Conservation (phyloP, 129 eudicot species). For the Flaveria brownii region DNA sequence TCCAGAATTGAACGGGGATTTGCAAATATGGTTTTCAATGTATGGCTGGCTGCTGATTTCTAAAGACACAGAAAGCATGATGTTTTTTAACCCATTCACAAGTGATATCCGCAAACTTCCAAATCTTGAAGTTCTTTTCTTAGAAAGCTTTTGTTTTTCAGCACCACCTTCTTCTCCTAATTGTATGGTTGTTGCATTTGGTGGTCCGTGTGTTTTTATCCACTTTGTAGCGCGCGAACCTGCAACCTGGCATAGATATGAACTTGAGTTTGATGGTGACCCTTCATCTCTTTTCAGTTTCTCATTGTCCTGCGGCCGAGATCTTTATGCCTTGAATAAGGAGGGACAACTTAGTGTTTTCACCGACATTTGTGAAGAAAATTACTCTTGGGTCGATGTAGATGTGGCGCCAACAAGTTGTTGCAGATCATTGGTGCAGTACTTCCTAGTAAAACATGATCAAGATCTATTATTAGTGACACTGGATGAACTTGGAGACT, state of each 20-base stretch:
- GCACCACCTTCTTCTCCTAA: neutral
- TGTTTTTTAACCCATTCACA: slow-evolving; percentile 15
- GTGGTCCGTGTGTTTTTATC: neutral
- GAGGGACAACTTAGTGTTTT: slow-evolving; percentile 7
- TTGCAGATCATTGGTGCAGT: neutral
- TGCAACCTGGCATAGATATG: neutral
- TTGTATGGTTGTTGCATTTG: slow-evolving; percentile 17
- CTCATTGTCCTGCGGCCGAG: neutral
- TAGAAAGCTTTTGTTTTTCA: slow-evolving; percentile 5
- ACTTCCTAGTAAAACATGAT: neutral
- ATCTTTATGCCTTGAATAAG: slow-evolving; percentile 6
- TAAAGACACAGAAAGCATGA: neutral
- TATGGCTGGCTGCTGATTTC: slow-evolving; percentile 9
- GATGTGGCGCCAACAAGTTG: neutral
- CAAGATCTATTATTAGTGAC: neutral
- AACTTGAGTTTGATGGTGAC: neutral
- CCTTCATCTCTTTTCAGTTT: neutral
- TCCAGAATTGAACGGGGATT: neutral
- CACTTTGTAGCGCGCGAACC: neutral
- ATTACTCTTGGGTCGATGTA: neutral
- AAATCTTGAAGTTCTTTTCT: neutral
- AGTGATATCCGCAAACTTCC: slow-evolving; percentile 4
- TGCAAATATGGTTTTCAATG: neutral
- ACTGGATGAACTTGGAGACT: neutral
- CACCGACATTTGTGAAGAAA: neutral